phyloP scores from a whole-genome alignment of 805 yeast species.

The Kodamaea hsintzibuensis region DNA sequence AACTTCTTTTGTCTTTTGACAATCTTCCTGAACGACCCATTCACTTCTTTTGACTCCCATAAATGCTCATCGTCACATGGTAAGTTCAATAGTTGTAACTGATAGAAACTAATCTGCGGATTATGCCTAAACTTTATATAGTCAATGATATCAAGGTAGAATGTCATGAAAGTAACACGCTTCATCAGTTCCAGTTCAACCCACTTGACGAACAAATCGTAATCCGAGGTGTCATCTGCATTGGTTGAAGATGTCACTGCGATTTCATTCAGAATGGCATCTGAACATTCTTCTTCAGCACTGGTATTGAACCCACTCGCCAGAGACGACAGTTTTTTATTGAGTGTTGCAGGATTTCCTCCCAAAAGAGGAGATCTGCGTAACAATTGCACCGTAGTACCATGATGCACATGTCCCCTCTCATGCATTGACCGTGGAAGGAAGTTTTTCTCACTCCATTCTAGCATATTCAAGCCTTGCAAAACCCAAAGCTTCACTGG shows the following conservation, averaged over 20 bases:
- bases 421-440: slow-evolving; percentile 72
- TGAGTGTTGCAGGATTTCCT: slow-evolving; percentile 55
- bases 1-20: slow-evolving; percentile 38
- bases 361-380: slow-evolving; percentile 76
- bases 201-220: slow-evolving; percentile 60
- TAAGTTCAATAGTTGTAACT: slow-evolving; percentile 38
- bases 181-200: slow-evolving; percentile 78
- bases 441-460: slow-evolving; percentile 76
- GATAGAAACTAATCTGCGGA: slow-evolving; percentile 40
- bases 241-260: not conserved
- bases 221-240: slow-evolving; percentile 25
- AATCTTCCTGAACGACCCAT: slow-evolving; percentile 39
- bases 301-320: slow-evolving; percentile 28
- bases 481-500: slow-evolving; percentile 78
- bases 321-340: slow-evolving; percentile 21
- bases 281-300: slow-evolving; percentile 38
- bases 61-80: slow-evolving; percentile 43
- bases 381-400: slow-evolving; percentile 76
- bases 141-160: slow-evolving; percentile 77
- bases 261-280: slow-evolving; percentile 15
- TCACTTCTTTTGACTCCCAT: slow-evolving; percentile 41
- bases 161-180: slow-evolving; percentile 77
- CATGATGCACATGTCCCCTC: slow-evolving; percentile 83
- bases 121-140: slow-evolving; percentile 79
- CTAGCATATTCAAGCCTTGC: slow-evolving; percentile 72